Conservation (phyloP, 768 basidiomycete species). For the Leccinellum albellum region DNA sequence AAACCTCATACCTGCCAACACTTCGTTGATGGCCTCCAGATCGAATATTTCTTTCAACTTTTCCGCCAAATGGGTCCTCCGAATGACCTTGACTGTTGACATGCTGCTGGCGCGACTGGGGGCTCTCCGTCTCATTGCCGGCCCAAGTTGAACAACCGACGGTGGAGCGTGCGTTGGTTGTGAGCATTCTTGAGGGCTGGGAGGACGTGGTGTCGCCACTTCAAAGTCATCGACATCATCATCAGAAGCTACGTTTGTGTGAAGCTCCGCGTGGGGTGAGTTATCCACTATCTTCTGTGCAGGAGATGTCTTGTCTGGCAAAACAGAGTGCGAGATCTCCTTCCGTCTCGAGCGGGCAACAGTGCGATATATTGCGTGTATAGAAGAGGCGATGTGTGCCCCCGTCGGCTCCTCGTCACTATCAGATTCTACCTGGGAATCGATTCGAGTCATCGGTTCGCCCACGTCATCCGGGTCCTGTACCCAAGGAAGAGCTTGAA, state of each 20-base stretch:
- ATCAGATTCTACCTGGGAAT: conserved; percentile 46
- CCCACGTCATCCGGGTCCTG: conserved; percentile 68
- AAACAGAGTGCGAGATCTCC: conserved; percentile 21
- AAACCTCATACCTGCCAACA: conserved; percentile 63
- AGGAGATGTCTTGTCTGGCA: conserved; percentile 6
- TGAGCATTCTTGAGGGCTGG: conserved; percentile 18
- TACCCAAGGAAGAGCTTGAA: conserved; percentile 81
- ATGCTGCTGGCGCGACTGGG: conserved; percentile 56
- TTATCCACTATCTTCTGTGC: conserved; percentile 29
- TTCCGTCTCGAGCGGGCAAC: conserved; percentile 60
- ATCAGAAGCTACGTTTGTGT: conserved; percentile 38
- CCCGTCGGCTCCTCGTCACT: conserved; percentile 58
- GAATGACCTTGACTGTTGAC: conserved; percentile 65
- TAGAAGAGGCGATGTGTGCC: conserved; percentile 70
- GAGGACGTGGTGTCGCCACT: conserved; percentile 41
- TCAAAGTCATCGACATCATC: conserved; percentile 62
- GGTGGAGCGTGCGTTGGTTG: background rate
- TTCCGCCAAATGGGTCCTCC: conserved; percentile 73
- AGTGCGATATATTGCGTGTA: conserved; percentile 84
- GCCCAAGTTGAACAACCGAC: conserved; percentile 14
- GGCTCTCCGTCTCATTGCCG: conserved; percentile 21
- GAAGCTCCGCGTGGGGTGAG: conserved; percentile 30
- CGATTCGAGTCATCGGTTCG: conserved; percentile 43
- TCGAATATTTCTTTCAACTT: conserved; percentile 90
- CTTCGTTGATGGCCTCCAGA: conserved; percentile 75